A percentile compares a stretch with the other conserved stretches of the same genome.
phyloP scores from a whole-genome alignment of 2,329 filamentous ascomycete species.

The Claviceps spartinae region DNA sequence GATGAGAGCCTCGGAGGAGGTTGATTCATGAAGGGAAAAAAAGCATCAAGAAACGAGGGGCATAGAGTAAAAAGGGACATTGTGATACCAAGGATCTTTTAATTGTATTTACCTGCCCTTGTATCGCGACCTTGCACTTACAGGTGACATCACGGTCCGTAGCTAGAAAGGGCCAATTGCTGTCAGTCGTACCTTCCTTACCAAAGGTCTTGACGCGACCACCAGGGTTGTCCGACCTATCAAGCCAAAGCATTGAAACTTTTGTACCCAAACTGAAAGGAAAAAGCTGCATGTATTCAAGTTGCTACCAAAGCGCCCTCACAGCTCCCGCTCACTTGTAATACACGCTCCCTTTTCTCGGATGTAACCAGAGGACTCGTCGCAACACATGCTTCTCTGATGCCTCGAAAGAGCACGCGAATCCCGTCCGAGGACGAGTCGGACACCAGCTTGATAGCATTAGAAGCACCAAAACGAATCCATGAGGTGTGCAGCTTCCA shows the following conservation, averaged over 20 bases:
- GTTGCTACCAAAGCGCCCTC: neutral
- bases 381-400: neutral
- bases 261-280: neutral
- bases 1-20: slow-evolving; percentile 12
- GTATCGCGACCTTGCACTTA: neutral
- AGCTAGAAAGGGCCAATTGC: neutral
- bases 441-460: slow-evolving; percentile 12
- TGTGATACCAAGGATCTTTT: slow-evolving; percentile 4
- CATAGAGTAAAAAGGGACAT: slow-evolving; percentile 7
- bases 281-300: neutral
- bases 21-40: slow-evolving; percentile 8
- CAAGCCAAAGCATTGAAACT: too few relatives aligned
- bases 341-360: neutral
- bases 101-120: neutral
- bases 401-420: slow-evolving; percentile 9
- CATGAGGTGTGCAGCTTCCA: slow-evolving; percentile 9
- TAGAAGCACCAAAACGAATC: slow-evolving; percentile 16
- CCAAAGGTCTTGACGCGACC: neutral
- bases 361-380: too few relatives aligned
- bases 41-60: slow-evolving; percentile 5
- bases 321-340: neutral
- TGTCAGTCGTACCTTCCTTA: neutral
- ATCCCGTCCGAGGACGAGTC: slow-evolving; percentile 9
- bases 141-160: too few relatives aligned
- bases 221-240: too few relatives aligned